Evolutionary conservation across 768 basidiomycete genomes (phyloP).

Genomic region (Galerina sulciceps): DNA sequence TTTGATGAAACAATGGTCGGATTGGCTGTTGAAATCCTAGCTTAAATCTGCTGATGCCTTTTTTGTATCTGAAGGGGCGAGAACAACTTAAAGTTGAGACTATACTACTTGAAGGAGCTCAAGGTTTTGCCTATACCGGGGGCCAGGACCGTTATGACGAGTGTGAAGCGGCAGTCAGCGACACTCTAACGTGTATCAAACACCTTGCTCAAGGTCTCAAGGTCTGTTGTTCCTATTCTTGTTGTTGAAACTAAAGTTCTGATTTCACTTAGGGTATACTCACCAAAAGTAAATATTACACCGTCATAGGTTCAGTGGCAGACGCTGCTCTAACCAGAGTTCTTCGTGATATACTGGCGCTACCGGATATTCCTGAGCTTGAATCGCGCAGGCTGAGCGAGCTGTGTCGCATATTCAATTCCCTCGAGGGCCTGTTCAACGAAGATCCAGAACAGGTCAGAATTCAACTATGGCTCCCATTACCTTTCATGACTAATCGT

Average conservation of each 20-base stretch:
- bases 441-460: constrained; percentile 65
- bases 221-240: constrained; percentile 44
- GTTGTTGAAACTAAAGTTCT: neutral
- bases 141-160: constrained; percentile 79
- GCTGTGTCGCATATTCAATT: constrained; percentile 76
- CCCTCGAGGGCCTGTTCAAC: constrained; percentile 81
- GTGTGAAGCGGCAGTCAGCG: constrained; percentile 71
- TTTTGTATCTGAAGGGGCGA: constrained; percentile 43
- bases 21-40: neutral
- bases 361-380: constrained; percentile 86
- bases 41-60: neutral
- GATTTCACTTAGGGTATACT: constrained; percentile 56
- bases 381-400: constrained; percentile 87
- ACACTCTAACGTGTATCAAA: constrained; percentile 67
- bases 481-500: neutral
- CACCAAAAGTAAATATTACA: constrained; percentile 72
- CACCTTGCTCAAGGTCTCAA: constrained; percentile 69
- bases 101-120: constrained; percentile 53
- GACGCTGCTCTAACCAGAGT: constrained; percentile 71
- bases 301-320: constrained; percentile 70
- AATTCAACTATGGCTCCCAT: neutral
- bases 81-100: constrained; percentile 48
- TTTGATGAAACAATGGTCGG: constrained; percentile 74
- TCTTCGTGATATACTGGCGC: constrained; percentile 70
- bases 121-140: constrained; percentile 70